Evolutionary conservation across 2,329 filamentous ascomycete genomes (phyloP), one percentile per base, ranked within the genome.

Genomic region (Trichoderma lentiforme): DNA sequence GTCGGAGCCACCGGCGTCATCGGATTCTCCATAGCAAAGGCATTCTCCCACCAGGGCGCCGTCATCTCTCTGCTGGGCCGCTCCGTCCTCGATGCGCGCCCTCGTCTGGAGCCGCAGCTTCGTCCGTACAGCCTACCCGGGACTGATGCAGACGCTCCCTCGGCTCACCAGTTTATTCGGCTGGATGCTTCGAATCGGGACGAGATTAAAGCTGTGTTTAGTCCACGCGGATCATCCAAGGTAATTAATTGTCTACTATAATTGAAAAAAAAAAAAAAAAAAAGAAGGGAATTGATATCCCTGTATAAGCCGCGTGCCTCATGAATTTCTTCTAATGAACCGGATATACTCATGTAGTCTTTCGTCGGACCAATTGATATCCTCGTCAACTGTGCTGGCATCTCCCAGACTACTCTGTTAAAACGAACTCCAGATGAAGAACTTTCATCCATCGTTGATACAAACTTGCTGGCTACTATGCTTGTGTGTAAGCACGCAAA

Each of bases 341-440:
- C 21, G 6, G n/a, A 26, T 21, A 4, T 8, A 30, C 6, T 43
- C 21, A 28, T 24, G 6, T 61, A 72, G 65, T 47, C 53, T 28
- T 58, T 72, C 47, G 77, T 83, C 43, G 82, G 82, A 0, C 76
- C 78, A 9, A 75, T 84, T 9, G 85, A 89, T 76, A 84, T 95
- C 34, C 86, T 97, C 1, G 86, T 97, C 74, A 97, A 97, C 78
- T 92, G 92, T 30, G 94, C 94, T 0, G 94, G 94, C 11, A 84
- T 94, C 26, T 86, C 91, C 0, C 90, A 94, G 75, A 86, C 86
- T 14, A 87, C 86, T 0, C 83, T 93, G 1, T 85, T 96, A n/a
- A 82, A 88, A 58, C 83, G 85, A 11, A 89, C 88, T 1, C 76
- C 81, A 0, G 78, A 86, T 0, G 79, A 82, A 0, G 83, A 86